These are phyloP conservation scores for Pythium coloratum DNA, from an alignment of 352 stramenopile species.

Conservation along the genomic window DNA sequence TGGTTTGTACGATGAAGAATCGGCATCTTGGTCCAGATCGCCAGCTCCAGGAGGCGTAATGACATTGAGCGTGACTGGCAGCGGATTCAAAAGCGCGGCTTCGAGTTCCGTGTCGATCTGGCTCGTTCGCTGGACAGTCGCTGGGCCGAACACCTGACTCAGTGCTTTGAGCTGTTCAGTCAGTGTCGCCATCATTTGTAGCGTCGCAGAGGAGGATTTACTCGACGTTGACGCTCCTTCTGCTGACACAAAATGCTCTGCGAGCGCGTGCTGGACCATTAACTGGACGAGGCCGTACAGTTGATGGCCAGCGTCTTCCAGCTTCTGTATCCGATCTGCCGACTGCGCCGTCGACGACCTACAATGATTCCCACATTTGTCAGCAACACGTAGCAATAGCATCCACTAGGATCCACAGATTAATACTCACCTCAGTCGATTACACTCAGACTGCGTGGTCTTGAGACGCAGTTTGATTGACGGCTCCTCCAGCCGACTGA, in stretches of 20 bases:
- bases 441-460: slow-evolving; percentile 70
- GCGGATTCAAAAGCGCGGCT: slow-evolving; percentile 14
- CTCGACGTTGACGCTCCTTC: not conserved
- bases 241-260: slow-evolving; percentile 48
- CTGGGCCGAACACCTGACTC: slow-evolving; percentile 1
- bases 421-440: slow-evolving; percentile 41
- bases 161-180: slow-evolving; percentile 17
- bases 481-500: slow-evolving; percentile 67
- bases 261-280: slow-evolving; percentile 71
- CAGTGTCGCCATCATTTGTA: slow-evolving; percentile 14
- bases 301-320: slow-evolving; percentile 62
- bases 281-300: slow-evolving; percentile 56
- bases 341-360: slow-evolving; percentile 53
- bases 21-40: not conserved
- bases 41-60: not conserved
- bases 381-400: not conserved
- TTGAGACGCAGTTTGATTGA: slow-evolving; percentile 68
- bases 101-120: not conserved
- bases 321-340: slow-evolving; percentile 49
- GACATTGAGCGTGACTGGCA: slow-evolving; percentile 17
- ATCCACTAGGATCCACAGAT: not conserved
- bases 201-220: not conserved
- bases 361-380: not conserved
- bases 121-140: not conserved
- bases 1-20: not conserved